Evolutionary conservation across 208 protist genomes (phyloP), one percentile per base, ranked within the genome.

Genomic region (Leishmania tarentolae): DNA sequence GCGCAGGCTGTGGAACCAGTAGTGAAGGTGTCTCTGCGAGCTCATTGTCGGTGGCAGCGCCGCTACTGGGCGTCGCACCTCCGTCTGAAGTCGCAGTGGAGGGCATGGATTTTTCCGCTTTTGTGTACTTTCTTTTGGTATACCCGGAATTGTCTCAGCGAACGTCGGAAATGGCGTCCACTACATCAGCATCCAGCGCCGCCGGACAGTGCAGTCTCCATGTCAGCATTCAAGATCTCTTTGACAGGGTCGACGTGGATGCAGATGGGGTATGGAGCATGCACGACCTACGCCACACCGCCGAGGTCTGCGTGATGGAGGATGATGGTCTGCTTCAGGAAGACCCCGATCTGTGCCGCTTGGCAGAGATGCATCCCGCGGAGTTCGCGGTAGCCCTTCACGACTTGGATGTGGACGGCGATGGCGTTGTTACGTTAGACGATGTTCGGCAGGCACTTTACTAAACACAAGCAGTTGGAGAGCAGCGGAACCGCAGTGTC

Each of bases 321-420:
- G 76, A 88, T 35, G 87, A 89, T 17, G 84, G 80, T 24, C 76
- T 84, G 8, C 66, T 93, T 35, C 73, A 76, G 8, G 76, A 85
- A 21, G 87, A 95, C 75, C 70, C 78, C 37, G 90, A 88, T 65
- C 73, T 96, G 65, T 75, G 78, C 11, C 71, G 79, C 42, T 73
- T 96, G 61, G 86, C 75, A 61, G 80, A 69, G 52, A 97, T 97
- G 94, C 87, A 88, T 52, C 76, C 81, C 0, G 76, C 82, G 28
- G 91, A 94, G 78, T 65, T 95, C 24, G 82, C 86, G 17, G 61
- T 76, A 2, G 91, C 90, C 6, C 71, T 95, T 5, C 37, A 69
- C n/a, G 90, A 95, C 79, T 88, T 88, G 56, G 94, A 97, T 66
- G 65, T 94, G 15, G 86, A 97, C 75, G 87, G 80, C 3, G 92